Percentiles rank a stretch among this genome's conserved stretches.
Evolutionary conservation across 2,329 filamentous ascomycete genomes (phyloP).

Genomic region (Neopestalotiopsis sp.): DNA sequence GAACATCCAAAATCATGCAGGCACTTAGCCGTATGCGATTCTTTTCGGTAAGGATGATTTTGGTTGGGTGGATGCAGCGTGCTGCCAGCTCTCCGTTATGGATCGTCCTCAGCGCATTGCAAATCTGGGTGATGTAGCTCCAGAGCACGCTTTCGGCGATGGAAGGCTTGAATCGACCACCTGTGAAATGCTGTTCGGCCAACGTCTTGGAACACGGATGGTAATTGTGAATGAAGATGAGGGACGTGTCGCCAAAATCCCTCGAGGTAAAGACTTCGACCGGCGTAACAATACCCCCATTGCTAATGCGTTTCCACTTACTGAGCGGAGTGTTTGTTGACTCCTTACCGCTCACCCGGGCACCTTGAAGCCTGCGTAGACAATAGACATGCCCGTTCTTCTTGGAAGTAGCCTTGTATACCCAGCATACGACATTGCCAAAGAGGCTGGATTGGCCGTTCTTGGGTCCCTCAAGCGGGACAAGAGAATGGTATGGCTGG

Average conservation of each 20-base stretch:
- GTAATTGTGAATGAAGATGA: slow-evolving; percentile 94
- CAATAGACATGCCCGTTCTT: slow-evolving; percentile 91
- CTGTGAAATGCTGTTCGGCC: slow-evolving; percentile 75
- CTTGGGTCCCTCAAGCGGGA: slow-evolving; percentile 83
- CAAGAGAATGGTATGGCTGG: slow-evolving; percentile 90
- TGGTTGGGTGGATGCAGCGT: slow-evolving; percentile 83
- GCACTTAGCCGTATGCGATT: slow-evolving; percentile 87
- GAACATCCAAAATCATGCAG: slow-evolving; percentile 87
- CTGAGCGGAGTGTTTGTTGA: slow-evolving; percentile 80
- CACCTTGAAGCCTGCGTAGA: slow-evolving; percentile 79
- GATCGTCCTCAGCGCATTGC: slow-evolving; percentile 85
- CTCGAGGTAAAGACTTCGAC: slow-evolving; percentile 93
- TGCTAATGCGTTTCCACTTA: slow-evolving; percentile 86
- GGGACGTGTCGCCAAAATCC: slow-evolving; percentile 91
- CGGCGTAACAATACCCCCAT: slow-evolving; percentile 81
- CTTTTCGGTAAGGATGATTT: slow-evolving; percentile 88
- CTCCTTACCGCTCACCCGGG: slow-evolving; percentile 85
- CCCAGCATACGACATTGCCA: slow-evolving; percentile 82
- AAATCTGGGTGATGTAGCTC: slow-evolving; percentile 91
- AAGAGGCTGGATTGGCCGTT: slow-evolving; percentile 76
- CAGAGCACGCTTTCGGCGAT: slow-evolving; percentile 80
- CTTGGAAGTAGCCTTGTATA: slow-evolving; percentile 90
- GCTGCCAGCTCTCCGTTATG: slow-evolving; percentile 83
- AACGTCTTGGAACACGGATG: slow-evolving; percentile 90
- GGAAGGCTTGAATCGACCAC: slow-evolving; percentile 49